Evolutionary conservation across 257 asterid genomes (phyloP).

Genomic region (Parsonsia alboflavescens): DNA sequence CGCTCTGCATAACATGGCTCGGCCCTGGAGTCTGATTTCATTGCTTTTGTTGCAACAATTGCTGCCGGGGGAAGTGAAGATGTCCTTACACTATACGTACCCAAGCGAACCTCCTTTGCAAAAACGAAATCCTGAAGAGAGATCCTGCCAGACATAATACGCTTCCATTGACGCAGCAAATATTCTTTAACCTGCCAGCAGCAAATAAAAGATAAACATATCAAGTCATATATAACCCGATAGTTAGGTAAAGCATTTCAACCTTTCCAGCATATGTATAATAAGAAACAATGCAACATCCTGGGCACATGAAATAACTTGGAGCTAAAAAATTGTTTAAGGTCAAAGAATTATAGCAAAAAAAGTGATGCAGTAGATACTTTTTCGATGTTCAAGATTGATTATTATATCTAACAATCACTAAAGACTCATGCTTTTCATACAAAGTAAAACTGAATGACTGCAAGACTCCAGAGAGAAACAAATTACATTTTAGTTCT

Average conservation of each 20-base stretch:
- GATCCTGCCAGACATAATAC: conserved; percentile 73
- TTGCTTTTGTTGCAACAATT: conserved; percentile 82
- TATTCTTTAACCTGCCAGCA: conserved; percentile 60
- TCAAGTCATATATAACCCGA: background rate
- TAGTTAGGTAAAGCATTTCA: background rate
- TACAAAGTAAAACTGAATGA: background rate
- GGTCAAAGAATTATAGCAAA: background rate
- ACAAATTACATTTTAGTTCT: background rate
- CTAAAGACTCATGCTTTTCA: background rate
- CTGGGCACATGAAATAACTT: background rate
- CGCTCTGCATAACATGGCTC: conserved; percentile 96
- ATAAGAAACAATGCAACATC: background rate
- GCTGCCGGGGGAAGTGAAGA: conserved; percentile 93
- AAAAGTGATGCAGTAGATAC: background rate
- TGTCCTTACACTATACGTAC: conserved; percentile 63
- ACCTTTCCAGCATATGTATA: background rate
- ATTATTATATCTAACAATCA: background rate
- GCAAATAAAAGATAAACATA: conserved; percentile 8
- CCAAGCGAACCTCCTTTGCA: conserved; percentile 97
- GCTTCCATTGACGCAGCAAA: conserved; percentile 82
- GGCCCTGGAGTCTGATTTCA: conserved; percentile 82
- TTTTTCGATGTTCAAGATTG: background rate
- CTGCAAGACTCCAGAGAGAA: background rate
- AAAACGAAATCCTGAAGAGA: conserved; percentile 88
- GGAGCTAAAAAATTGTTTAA: background rate